These are phyloP conservation scores for Geranium rotundifolium DNA, from an alignment of 345 rosid genomes.

Conservation along the genomic window DNA sequence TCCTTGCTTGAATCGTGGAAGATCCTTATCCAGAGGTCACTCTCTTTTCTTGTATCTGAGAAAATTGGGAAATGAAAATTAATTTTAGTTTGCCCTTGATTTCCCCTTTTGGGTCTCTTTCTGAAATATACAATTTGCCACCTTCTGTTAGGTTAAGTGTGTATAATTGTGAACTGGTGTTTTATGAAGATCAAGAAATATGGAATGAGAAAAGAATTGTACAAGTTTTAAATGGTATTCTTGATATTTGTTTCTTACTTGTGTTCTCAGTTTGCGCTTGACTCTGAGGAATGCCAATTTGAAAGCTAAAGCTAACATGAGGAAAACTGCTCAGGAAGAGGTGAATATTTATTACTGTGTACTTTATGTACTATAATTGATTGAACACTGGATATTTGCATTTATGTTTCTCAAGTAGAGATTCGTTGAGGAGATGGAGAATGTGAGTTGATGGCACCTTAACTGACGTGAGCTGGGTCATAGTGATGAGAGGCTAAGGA, in stretches of 20 bases:
- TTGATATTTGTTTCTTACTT: constrained; percentile 4
- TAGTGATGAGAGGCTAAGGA: neutral
- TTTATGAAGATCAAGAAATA: no score
- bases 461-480: neutral
- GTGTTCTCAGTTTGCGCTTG: constrained; percentile 43
- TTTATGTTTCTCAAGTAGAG: neutral
- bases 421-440: no score
- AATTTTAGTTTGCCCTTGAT: neutral
- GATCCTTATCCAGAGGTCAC: constrained; percentile 40
- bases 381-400: neutral
- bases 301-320: constrained; percentile 81
- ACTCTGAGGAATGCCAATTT: constrained; percentile 76
- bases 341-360: constrained; percentile 15
- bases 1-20: constrained; percentile 64
- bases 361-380: neutral
- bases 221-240: neutral
- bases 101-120: neutral
- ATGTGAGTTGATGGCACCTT: no score
- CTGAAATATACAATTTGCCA: neutral
- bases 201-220: neutral
- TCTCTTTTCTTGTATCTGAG: neutral
- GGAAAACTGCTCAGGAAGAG: constrained; percentile 79
- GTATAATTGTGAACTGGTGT: neutral
- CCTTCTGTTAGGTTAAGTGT: neutral
- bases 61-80: no score